Conservation (phyloP, 1,139 yeast species). For the Hyphopichia burtonii region DNA sequence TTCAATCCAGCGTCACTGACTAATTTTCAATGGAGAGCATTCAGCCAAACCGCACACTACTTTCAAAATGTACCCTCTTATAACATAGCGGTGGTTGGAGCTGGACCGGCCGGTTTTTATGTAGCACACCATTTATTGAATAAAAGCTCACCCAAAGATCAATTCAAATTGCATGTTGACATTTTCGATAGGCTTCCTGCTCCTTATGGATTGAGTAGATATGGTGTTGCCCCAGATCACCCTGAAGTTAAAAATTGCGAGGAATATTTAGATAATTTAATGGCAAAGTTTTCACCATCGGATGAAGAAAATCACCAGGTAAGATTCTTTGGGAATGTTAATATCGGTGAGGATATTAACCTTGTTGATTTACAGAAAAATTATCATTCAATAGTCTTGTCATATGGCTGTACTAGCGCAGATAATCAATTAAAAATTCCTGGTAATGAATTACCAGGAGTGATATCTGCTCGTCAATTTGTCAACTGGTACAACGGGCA, state of each 20-base stretch:
- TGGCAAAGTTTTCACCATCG: constrained; percentile 24
- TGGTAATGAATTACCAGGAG: constrained; percentile 63
- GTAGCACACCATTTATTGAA: constrained; percentile 75
- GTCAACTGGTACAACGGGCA: constrained; percentile 97
- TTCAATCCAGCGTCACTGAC: not conserved
- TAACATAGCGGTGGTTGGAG: constrained; percentile 76
- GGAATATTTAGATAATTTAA: constrained; percentile 71
- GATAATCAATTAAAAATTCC: constrained; percentile 59
- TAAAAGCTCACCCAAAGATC: constrained; percentile 28
- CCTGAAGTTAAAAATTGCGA: constrained; percentile 93
- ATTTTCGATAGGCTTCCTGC: constrained; percentile 82
- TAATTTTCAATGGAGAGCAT: not conserved
- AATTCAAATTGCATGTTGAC: constrained; percentile 50
- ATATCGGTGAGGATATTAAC: constrained; percentile 56
- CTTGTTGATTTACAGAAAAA: constrained; percentile 48
- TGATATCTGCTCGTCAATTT: constrained; percentile 80
- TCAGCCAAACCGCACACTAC: not conserved
- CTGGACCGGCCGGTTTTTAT: constrained; percentile 97
- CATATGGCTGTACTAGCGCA: constrained; percentile 74
- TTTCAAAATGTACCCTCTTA: constrained; percentile 9
- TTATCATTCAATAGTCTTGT: constrained; percentile 72
- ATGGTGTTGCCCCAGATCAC: constrained; percentile 99
- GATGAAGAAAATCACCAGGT: constrained; percentile 33
- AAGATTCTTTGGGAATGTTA: constrained; percentile 73
- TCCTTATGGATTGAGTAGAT: constrained; percentile 88